phyloP scores from a whole-genome alignment of 2,329 filamentous ascomycete species.

The Botryotinia calthae region DNA sequence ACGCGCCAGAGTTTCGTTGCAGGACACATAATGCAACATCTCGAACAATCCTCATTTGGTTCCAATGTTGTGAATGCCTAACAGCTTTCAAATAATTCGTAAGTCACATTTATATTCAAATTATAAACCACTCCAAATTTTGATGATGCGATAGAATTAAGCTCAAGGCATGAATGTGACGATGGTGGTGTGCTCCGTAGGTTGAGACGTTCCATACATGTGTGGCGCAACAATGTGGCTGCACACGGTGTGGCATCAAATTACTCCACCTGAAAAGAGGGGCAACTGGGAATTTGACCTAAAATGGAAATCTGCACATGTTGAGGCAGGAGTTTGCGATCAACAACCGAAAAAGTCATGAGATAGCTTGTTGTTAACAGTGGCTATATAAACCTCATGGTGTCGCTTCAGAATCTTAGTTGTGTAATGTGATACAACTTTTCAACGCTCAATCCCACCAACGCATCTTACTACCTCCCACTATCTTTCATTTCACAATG shows the following conservation, averaged over 20 bases:
- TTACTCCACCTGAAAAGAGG: not conserved
- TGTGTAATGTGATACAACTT: not conserved
- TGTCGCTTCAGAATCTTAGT: not conserved
- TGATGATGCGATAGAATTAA: not conserved
- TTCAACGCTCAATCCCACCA: not conserved
- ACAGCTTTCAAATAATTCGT: not conserved
- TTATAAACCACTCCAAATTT: not conserved
- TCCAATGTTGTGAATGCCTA: not conserved
- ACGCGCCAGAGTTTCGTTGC: not conserved
- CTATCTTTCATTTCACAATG: slow-evolving; percentile 7
- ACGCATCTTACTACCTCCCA: not conserved
- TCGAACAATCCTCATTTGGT: not conserved
- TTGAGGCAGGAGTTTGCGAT: slow-evolving; percentile 13
- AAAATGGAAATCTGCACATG: not conserved
- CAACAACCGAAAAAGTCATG: not conserved
- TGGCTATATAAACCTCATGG: not conserved
- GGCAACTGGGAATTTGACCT: not conserved
- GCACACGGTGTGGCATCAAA: not conserved
- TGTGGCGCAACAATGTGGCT: slow-evolving; percentile 4
- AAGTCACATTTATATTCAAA: not conserved
- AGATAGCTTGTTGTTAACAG: not conserved
- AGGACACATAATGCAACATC: not conserved
- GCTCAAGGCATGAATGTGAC: not conserved
- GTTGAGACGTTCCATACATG: not conserved
- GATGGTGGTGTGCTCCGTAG: not conserved